phyloP scores from a whole-genome alignment of 306 rosid genomes.

The Rosa multiflora region DNA sequence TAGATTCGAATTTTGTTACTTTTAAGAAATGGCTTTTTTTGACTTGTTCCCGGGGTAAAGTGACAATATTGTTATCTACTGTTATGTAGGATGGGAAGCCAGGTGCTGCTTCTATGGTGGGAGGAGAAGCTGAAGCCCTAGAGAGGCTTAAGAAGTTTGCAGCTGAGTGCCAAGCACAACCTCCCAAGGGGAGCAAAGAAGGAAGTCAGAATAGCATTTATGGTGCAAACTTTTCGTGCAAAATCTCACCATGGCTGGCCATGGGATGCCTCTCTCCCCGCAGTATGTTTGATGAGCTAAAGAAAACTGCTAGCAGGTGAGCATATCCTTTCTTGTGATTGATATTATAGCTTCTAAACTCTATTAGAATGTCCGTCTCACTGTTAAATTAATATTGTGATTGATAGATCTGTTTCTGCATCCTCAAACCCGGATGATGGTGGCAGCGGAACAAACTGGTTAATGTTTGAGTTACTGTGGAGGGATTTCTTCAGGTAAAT shows the following conservation, averaged over 20 bases:
- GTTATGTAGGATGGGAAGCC: slow-evolving; percentile 64
- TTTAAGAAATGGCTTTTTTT: background rate
- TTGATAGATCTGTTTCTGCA: slow-evolving; percentile 50
- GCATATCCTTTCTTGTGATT: slow-evolving; percentile 24
- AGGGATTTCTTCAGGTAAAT: slow-evolving; percentile 98
- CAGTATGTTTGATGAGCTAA: slow-evolving; percentile 73
- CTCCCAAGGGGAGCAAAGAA: slow-evolving; percentile 53
- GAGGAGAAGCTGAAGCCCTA: slow-evolving; percentile 94
- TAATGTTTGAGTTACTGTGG: slow-evolving; percentile 89
- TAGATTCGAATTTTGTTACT: background rate
- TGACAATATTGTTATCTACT: slow-evolving; percentile 29
- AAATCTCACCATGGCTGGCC: slow-evolving; percentile 95
- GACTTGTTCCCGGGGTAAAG: background rate
- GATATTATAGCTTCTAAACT: background rate
- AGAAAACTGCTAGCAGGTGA: slow-evolving; percentile 72
- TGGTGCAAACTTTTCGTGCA: slow-evolving; percentile 96
- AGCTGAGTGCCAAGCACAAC: slow-evolving; percentile 80
- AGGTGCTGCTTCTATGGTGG: slow-evolving; percentile 62
- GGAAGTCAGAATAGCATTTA: slow-evolving; percentile 64
- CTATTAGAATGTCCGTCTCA: slow-evolving; percentile 22
- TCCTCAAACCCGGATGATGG: slow-evolving; percentile 53
- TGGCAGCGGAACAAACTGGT: slow-evolving; percentile 79
- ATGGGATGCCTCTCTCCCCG: slow-evolving; percentile 98
- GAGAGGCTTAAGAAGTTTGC: slow-evolving; percentile 78
- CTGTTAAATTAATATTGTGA: slow-evolving; percentile 14